Base-by-base conservation (phyloP, 2,329 filamentous ascomycete species). In the Leptodontidium sp. region DNA sequence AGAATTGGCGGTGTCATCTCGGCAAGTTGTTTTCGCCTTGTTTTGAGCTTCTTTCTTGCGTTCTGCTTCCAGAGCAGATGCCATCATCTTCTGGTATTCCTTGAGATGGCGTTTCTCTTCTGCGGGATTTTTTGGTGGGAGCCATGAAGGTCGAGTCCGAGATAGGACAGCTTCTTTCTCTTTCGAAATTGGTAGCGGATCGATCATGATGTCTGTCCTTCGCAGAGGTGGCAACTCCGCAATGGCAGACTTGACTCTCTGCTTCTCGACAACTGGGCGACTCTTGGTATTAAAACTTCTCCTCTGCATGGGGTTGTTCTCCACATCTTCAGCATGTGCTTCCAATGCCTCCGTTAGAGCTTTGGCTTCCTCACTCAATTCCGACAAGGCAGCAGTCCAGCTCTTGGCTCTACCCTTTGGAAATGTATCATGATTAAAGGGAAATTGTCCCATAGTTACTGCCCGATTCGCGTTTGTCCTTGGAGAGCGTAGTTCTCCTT, bases 81-180 rank as follows among this genome's bases (percentile, higher is more conserved):
- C 85, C 90, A 95, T 93, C 91, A 96, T 94, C 79, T 86, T 89
- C 80, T 94, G 90, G 77, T 94, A 96, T 78, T 96, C 90, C 76
- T 88, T 94, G 73, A 99, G 79, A 80, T 99, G 96, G 73, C 90
- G 91, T 78, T 88, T 92, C 82, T 99, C 96, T 80, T 99, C 96
- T 65, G 92, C 92, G 1, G 93, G 94, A 73, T 96, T 90, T 81
- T 96, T 96, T 0, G 93, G 93, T 0, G 93, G 93, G 2, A 96
- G 83, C 93, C 93, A 96, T 1, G 91, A 94, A 0, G 93, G 93
- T 47, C 93, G 86, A 1, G 93, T 96, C 21, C 93, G 86, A 29
- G 91, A 93, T 26, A 96, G 83, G 1, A 94, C 92, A 2, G 92
- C 92, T 76, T 95, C 92, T 78, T 96, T 96, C 80, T 96, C 93